phyloP scores from a whole-genome alignment of 106 monocot species.

The Acorus gramineus region DNA sequence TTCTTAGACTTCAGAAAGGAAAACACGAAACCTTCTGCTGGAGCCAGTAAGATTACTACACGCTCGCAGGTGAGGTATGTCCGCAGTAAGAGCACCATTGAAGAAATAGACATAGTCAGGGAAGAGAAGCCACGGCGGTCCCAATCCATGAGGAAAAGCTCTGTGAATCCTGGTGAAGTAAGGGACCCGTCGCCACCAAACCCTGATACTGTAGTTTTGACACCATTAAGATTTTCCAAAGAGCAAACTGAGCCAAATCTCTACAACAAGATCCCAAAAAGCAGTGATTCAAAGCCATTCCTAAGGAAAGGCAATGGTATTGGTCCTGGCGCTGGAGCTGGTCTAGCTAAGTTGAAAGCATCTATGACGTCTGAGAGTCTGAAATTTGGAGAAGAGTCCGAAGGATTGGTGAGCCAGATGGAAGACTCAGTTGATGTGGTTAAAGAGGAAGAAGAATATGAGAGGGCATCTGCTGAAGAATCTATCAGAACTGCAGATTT shows the following conservation, averaged over 20 bases:
- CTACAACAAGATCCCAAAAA: slow-evolving; percentile 17
- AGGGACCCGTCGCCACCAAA: slow-evolving; percentile 37
- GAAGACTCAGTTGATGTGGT: slow-evolving; percentile 21
- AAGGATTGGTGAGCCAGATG: slow-evolving; percentile 17
- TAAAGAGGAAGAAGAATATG: slow-evolving; percentile 42
- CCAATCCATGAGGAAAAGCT: slow-evolving; percentile 49
- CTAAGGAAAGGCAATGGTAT: slow-evolving; percentile 38
- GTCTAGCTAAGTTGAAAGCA: slow-evolving; percentile 13
- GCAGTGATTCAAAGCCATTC: slow-evolving; percentile 20
- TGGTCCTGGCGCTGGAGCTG: slow-evolving; percentile 19
- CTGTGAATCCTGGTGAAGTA: slow-evolving; percentile 17
- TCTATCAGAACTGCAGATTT: slow-evolving; percentile 18
- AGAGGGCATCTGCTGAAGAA: slow-evolving; percentile 30
- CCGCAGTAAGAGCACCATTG: slow-evolving; percentile 58
- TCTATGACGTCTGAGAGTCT: slow-evolving; percentile 11
- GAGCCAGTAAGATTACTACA: slow-evolving; percentile 19
- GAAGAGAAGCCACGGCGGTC: slow-evolving; percentile 49
- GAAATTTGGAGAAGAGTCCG: slow-evolving; percentile 29
- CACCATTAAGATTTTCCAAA: slow-evolving; percentile 14
- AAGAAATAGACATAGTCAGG: slow-evolving; percentile 40
- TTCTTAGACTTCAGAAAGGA: slow-evolving; percentile 71
- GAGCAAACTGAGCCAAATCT: slow-evolving; percentile 14
- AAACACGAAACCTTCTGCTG: slow-evolving; percentile 44
- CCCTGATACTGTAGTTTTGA: slow-evolving; percentile 25
- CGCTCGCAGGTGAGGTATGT: slow-evolving; percentile 26